A percentile compares a stretch with the other conserved stretches of the same genome.
phyloP scores from a whole-genome alignment of 768 basidiomycete genomes.

The Serendipita sp. region DNA sequence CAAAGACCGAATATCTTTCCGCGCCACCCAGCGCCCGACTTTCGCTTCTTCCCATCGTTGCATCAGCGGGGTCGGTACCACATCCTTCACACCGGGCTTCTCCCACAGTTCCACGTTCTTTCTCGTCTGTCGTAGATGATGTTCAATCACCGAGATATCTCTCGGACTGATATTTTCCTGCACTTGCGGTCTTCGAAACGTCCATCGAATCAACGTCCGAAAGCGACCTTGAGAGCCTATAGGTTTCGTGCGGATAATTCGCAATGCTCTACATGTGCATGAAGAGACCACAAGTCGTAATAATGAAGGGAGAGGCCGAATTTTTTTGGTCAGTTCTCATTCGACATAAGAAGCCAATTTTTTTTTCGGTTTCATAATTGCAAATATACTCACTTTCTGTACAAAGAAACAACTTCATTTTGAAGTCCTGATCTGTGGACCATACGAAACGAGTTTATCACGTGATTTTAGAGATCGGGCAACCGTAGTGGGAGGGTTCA shows the following conservation, averaged over 20 bases:
- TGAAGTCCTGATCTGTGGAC: not conserved
- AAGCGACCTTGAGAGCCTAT: not conserved
- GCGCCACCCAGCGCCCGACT: not conserved
- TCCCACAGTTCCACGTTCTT: not conserved
- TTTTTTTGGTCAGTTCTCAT: no score
- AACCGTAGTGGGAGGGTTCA: no score
- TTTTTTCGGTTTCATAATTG: no score
- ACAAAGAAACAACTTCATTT: conserved; percentile 3
- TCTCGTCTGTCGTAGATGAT: not conserved
- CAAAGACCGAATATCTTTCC: not conserved
- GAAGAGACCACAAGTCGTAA: no score
- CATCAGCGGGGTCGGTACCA: not conserved
- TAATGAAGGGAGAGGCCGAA: no score
- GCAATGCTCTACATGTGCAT: not conserved
- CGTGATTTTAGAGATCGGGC: not conserved
- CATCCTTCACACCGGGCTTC: not conserved
- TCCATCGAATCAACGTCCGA: conserved; percentile 2
- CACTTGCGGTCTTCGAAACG: conserved; percentile 1
- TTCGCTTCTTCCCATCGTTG: not conserved
- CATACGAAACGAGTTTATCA: not conserved
- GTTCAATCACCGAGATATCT: not conserved
- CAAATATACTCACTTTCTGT: not conserved
- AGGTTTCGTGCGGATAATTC: not conserved
- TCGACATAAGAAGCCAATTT: not conserved
- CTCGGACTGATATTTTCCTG: not conserved